Evolutionary conservation across 164 flowering plant species (phyloP), one percentile per base, ranked within the genome.

Genomic region (Santalum album): DNA sequence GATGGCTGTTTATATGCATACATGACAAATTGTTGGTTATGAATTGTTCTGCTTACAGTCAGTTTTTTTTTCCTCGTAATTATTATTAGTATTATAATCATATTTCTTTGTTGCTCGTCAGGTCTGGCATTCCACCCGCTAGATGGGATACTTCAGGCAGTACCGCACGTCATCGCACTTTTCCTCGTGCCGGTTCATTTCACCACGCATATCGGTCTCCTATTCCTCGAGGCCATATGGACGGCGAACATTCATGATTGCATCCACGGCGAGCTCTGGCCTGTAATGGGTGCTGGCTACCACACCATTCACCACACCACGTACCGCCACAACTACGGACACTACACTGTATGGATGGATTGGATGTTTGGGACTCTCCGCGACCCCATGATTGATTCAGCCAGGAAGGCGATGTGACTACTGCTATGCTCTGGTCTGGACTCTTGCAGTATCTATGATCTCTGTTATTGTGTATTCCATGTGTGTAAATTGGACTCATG

Each of bases 251-350:
- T 92, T 58, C 97, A 90, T 43, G 99, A 94, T 53, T 87, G 97
- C 72, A 84, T 94, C 61, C 74, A 94, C 36, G 85, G 69, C 23
- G 78, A 86, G n/a, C 2, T 87, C 20, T 90, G 97, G 98, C 96
- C 94, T 11, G 73, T 87, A 19, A 92, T 91, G 96, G 96, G 99
- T 44, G 99, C 96, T 14, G 97, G 86, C 52, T 89, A 87, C 72
- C 99, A 92, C 71, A 94, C 99, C 21, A 84, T 94, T 54, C 99
- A 94, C 64, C 99, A 94, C 71, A 90, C 95, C 0, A 94, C 92
- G 4, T 87, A 94, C 61, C 83, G 86, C 1, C 96, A 94, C 40
- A 90, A 94, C 64, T 90, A 94, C 49, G 96, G 99, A 35, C 96
- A 90, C 60, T 94, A 75, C 64, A 90, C 96, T 0, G 65, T 87